Percentiles rank a stretch among this genome's conserved stretches.
These are phyloP conservation scores for Dactylellina sp. DNA, from an alignment of 2,329 filamentous ascomycete species.

Conservation along the genomic window DNA sequence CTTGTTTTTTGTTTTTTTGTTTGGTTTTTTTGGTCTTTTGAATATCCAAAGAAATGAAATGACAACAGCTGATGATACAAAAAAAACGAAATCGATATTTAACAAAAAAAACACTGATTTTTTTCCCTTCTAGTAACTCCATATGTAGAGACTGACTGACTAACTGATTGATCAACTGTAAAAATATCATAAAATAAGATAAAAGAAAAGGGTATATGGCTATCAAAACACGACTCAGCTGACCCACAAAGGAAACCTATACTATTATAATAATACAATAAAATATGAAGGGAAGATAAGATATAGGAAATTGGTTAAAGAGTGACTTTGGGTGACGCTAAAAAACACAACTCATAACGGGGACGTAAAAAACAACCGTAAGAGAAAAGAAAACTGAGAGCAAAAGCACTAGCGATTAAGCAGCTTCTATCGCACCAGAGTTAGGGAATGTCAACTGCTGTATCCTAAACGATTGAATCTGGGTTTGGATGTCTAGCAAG, in stretches of 20 bases:
- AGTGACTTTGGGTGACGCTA: slow-evolving; percentile 34
- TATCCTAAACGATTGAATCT: slow-evolving; percentile 53
- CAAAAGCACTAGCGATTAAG: not conserved
- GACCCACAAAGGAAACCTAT: slow-evolving; percentile 17
- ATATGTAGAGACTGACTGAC: slow-evolving; percentile 10
- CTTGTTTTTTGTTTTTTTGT: not conserved
- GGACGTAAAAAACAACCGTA: slow-evolving; percentile 39
- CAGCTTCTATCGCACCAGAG: no score
- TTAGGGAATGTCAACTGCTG: slow-evolving; percentile 44
- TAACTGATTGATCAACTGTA: not conserved
- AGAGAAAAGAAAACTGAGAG: slow-evolving; percentile 7
- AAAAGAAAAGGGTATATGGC: slow-evolving; percentile 34
- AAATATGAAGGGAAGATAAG: slow-evolving; percentile 20
- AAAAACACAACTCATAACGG: slow-evolving; percentile 52
- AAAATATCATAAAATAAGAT: slow-evolving; percentile 23
- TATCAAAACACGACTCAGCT: slow-evolving; percentile 33
- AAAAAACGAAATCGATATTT: not conserved
- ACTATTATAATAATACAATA: slow-evolving; percentile 39
- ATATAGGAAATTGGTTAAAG: slow-evolving; percentile 14
- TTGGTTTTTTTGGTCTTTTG: slow-evolving; percentile 5
- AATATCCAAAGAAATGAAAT: not conserved
- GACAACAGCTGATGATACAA: not conserved
- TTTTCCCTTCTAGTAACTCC: slow-evolving; percentile 34
- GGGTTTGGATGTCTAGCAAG: slow-evolving; percentile 34
- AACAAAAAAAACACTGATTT: not conserved